These are phyloP conservation scores for Spinellus fusiger DNA, from an alignment of 192 early-diverging fungal genomes.

Conservation along the genomic window DNA sequence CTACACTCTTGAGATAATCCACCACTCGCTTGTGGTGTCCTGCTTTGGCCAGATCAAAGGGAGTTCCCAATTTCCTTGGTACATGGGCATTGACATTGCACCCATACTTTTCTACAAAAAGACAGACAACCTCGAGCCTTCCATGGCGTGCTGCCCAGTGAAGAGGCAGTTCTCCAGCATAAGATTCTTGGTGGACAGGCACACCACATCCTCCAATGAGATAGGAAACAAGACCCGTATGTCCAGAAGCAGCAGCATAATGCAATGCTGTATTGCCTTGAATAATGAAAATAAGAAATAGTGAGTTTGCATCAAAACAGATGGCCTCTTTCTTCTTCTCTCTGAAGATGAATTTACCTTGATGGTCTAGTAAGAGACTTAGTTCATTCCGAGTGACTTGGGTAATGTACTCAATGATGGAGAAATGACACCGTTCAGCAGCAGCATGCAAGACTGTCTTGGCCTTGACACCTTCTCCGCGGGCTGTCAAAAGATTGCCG, in stretches of 20 bases:
- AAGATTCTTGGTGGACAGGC: constrained; percentile 12
- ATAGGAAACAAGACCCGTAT: constrained; percentile 16
- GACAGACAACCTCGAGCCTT: constrained; percentile 14
- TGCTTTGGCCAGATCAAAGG: constrained; percentile 22
- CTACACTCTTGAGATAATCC: constrained; percentile 21
- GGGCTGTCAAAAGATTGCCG: constrained; percentile 14
- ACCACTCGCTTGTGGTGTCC: constrained; percentile 15
- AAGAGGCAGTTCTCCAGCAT: constrained; percentile 22
- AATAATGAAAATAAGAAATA: constrained; percentile 10
- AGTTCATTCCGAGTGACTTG: neutral
- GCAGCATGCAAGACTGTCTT: constrained; percentile 10
- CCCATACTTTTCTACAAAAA: constrained; percentile 20
- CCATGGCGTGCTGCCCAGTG: constrained; percentile 31
- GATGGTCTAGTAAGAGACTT: neutral
- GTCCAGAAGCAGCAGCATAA: constrained; percentile 27
- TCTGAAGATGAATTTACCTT: neutral
- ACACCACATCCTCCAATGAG: constrained; percentile 19
- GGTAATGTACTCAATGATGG: constrained; percentile 3
- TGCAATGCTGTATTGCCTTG: constrained; percentile 29
- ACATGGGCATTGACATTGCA: constrained; percentile 24
- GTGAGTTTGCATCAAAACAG: neutral
- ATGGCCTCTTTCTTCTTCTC: neutral
- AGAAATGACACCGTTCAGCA: constrained; percentile 8
- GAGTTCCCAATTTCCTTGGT: constrained; percentile 19
- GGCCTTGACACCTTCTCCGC: constrained; percentile 13